Conservation (phyloP, 2,329 filamentous ascomycete genomes). For the Beauveria asiatica region DNA sequence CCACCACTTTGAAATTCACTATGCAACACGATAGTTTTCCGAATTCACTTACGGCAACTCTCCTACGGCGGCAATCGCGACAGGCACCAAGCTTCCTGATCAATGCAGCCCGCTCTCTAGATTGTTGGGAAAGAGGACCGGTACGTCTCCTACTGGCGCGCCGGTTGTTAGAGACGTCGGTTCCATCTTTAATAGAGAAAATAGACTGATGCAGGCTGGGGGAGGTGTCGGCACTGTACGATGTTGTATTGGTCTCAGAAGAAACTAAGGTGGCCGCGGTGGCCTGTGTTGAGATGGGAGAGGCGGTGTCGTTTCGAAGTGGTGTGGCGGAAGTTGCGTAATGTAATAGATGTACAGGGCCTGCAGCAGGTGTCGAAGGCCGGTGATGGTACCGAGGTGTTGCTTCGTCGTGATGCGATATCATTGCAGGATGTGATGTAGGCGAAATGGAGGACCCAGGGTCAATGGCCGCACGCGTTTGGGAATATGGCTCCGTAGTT, state of each 20-base stretch:
- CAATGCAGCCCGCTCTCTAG: conserved; percentile 50
- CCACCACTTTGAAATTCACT: neutral
- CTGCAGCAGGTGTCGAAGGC: conserved; percentile 15
- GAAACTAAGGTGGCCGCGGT: conserved; percentile 28
- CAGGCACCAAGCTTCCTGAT: conserved; percentile 53
- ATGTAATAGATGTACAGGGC: conserved; percentile 22
- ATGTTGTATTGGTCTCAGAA: conserved; percentile 23
- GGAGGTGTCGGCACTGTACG: conserved; percentile 34
- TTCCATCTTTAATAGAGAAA: conserved; percentile 48
- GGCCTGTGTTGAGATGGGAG: conserved; percentile 43
- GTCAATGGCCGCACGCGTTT: neutral
- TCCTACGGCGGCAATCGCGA: conserved; percentile 44
- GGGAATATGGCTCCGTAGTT: neutral
- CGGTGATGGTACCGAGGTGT: conserved; percentile 4
- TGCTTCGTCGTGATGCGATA: conserved; percentile 6
- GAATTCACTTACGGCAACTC: conserved; percentile 46
- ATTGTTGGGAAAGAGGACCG: conserved; percentile 48
- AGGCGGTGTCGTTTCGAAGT: conserved; percentile 38
- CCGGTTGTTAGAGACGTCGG: conserved; percentile 43
- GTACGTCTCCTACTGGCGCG: conserved; percentile 50
- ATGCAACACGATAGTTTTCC: neutral
- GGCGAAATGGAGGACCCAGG: conserved; percentile 7
- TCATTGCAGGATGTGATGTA: conserved; percentile 8
- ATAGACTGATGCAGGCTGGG: conserved; percentile 41
- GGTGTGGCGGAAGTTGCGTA: conserved; percentile 16